phyloP scores from a whole-genome alignment of 2,329 filamentous ascomycete genomes.

The Aspergillus sp. region DNA sequence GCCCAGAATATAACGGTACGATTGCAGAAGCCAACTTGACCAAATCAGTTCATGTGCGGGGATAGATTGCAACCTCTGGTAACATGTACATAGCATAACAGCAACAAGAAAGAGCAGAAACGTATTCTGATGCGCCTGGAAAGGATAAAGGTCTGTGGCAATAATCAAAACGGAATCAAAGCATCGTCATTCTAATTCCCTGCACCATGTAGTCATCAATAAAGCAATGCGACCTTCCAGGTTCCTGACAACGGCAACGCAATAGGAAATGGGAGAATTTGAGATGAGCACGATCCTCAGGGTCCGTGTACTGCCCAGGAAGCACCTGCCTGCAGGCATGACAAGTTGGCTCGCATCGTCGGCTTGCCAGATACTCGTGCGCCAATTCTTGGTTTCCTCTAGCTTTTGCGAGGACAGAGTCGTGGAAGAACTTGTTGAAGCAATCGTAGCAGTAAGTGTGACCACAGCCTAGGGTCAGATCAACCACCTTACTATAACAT shows the following conservation, averaged over 20 bases:
- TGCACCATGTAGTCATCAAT: not conserved
- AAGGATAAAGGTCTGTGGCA: not conserved
- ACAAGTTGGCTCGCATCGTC: not conserved
- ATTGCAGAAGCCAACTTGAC: not conserved
- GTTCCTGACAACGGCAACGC: too few species aligned
- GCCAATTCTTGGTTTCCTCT: not conserved
- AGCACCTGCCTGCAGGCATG: not conserved
- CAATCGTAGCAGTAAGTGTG: slow-evolving; percentile 1
- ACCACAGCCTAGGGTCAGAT: not conserved
- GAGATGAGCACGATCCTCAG: not conserved
- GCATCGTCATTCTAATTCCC: not conserved
- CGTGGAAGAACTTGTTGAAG: not conserved
- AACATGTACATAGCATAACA: not conserved
- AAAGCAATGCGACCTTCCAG: not conserved
- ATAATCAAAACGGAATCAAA: not conserved
- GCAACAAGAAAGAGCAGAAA: not conserved
- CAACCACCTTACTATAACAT: not conserved
- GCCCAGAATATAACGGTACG: not conserved
- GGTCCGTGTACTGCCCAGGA: not conserved
- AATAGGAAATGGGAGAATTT: not conserved
- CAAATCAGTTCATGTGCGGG: not conserved
- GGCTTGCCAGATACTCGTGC: not conserved
- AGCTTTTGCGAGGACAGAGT: not conserved
- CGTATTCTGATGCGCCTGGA: too few species aligned
- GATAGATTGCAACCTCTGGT: not conserved